Conservation (phyloP, 768 basidiomycete species). For the Boletus sp. region DNA sequence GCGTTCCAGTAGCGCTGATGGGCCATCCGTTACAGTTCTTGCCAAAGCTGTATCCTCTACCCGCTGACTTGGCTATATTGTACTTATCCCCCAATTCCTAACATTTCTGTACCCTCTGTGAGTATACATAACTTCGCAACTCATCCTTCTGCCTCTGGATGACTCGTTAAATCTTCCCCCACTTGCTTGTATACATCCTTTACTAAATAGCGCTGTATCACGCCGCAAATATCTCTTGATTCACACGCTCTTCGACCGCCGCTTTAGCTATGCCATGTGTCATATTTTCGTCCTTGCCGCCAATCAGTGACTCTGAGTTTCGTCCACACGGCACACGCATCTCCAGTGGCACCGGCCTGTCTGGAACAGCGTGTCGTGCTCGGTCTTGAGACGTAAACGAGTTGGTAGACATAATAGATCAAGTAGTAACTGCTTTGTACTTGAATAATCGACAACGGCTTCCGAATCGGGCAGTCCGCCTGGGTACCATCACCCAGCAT, state of each 20-base stretch:
- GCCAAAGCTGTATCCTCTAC: constrained; percentile 6
- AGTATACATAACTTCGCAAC: constrained; percentile 8
- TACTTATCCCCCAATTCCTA: constrained; percentile 5
- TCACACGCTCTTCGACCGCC: not conserved
- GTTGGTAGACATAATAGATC: no score
- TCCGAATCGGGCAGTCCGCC: constrained; percentile 29
- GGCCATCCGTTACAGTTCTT: constrained; percentile 10
- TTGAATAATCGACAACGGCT: constrained; percentile 10
- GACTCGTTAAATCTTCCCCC: not conserved
- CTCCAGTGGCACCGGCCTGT: no score
- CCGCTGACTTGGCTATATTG: constrained; percentile 17
- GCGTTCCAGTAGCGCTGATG: constrained; percentile 5
- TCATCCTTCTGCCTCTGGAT: not conserved
- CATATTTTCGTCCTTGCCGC: not conserved
- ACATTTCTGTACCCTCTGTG: constrained; percentile 9
- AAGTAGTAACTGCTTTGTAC: no score
- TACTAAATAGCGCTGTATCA: constrained; percentile 8
- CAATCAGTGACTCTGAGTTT: not conserved
- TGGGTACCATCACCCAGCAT: constrained; percentile 16
- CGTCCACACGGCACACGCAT: not conserved
- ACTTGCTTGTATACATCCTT: not conserved
- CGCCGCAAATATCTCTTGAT: constrained; percentile 6
- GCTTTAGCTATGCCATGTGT: not conserved
- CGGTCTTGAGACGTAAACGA: not conserved
- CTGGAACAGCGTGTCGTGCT: not conserved